Evolutionary conservation across 2,329 filamentous ascomycete genomes (phyloP), one percentile per base, ranked within the genome.

Genomic region (Colletotrichum lini): DNA sequence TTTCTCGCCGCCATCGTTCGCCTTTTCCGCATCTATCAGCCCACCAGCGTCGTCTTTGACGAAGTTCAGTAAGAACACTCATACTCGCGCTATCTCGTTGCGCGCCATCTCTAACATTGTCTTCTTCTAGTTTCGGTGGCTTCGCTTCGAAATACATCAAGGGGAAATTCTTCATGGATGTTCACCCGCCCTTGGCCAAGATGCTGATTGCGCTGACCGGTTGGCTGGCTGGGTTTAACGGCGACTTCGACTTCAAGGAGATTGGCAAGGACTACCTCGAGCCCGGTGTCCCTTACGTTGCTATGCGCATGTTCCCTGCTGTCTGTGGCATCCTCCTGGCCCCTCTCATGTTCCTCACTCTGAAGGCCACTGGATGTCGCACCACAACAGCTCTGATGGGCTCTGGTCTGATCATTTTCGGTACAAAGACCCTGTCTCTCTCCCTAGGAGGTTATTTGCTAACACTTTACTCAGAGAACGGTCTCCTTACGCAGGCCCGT

Each of bases 111-210:
- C 52, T 67, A 52, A 66, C 18, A 18, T 38, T 40, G 30, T 52
- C 38, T 8, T 59, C 35, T 74, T 3, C 75, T 78, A 98, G 95
- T 84, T 99, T 99, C 82, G 96, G 96, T 81, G 96, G 96, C 59
- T 99, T 99, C 81, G 96, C 96, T 75, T 94, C 93, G 77, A 99
- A 99, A 84, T 99, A 99, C 83, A 98, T 99, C 88, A 98, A 99
- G 87, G 96, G 96, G 79, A 93, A 89, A 81, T 99, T 99, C 89
- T 99, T 99, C 83, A 99, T 99, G 96, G 96, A 99, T 81, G 96
- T 99, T n/a, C 96, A 99, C 81, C 96, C 96, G 42, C 96, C 96
- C 56, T 88, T 99, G 72, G 96, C 96, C 75, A 99, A 99, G 87
- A 90, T 99, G 80, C 91, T 99, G 76, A 96, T 99, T 78, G 97